Conservation (phyloP, 768 basidiomycete species). For the Trametes meyenii region DNA sequence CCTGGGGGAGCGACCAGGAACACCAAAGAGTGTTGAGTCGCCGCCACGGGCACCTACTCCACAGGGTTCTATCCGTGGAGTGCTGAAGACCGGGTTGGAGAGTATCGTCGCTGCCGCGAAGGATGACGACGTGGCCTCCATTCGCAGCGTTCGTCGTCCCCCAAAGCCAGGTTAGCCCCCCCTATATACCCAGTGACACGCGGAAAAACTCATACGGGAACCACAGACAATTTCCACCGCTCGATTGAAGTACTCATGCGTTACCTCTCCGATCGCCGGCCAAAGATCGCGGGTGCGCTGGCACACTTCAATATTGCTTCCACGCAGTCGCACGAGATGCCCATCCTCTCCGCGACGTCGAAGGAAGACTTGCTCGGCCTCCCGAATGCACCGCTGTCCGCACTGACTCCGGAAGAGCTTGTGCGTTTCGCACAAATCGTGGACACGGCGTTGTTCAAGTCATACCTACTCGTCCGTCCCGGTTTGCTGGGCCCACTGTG, state of each 20-base stretch:
- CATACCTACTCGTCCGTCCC: slow-evolving; percentile 82
- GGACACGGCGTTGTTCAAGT: slow-evolving; percentile 94
- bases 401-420: slow-evolving; percentile 81
- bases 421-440: slow-evolving; percentile 91
- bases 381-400: slow-evolving; percentile 72
- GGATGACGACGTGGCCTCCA: slow-evolving; percentile 68
- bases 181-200: not conserved
- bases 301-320: slow-evolving; percentile 69
- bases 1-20: slow-evolving; percentile 18
- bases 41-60: slow-evolving; percentile 26
- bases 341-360: slow-evolving; percentile 72
- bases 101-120: slow-evolving; percentile 50
- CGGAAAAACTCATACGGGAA: not conserved
- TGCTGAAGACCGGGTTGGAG: slow-evolving; percentile 60
- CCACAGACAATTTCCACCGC: slow-evolving; percentile 58
- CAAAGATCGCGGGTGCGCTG: slow-evolving; percentile 81
- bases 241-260: slow-evolving; percentile 88
- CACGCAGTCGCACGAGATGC: slow-evolving; percentile 65
- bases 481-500: slow-evolving; percentile 84
- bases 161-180: slow-evolving; percentile 34
- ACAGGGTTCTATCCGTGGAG: slow-evolving; percentile 43
- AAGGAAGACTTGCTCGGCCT: slow-evolving; percentile 75
- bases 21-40: slow-evolving; percentile 25
- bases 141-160: slow-evolving; percentile 41
- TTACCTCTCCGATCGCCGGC: slow-evolving; percentile 88